phyloP scores from a whole-genome alignment of 2,329 filamentous ascomycete genomes.

The Endothia cerciana region DNA sequence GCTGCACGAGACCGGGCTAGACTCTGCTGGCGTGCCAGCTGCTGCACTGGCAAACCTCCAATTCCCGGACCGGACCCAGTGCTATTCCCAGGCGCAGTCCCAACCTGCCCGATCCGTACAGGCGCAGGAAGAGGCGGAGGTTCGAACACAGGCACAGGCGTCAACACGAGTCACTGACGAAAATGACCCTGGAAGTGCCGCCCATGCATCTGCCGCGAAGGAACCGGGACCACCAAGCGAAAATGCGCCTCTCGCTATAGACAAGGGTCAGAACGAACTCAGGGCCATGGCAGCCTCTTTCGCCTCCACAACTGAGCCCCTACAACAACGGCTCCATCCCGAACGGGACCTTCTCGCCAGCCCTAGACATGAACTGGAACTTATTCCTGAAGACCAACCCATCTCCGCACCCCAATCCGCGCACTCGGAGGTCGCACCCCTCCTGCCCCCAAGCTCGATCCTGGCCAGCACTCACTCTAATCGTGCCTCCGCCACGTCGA shows the following conservation, averaged over 20 bases:
- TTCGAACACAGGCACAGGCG: not conserved
- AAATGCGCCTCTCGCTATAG: constrained; percentile 2
- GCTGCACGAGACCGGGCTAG: constrained; percentile 8
- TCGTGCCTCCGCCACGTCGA: constrained; percentile 24
- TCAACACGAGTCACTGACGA: not conserved
- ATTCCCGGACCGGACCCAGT: constrained; percentile 2
- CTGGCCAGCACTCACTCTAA: constrained; percentile 15
- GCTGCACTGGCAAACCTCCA: not conserved
- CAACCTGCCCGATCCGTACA: constrained; percentile 12
- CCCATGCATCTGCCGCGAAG: not conserved
- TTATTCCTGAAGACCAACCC: constrained; percentile 28
- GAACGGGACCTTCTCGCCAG: constrained; percentile 20
- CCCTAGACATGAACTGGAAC: constrained; percentile 27
- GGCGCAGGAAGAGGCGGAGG: constrained; percentile 1
- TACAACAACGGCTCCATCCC: constrained; percentile 5
- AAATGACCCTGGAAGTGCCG: not conserved
- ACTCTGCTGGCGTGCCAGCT: not conserved
- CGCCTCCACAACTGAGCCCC: constrained; percentile 3
- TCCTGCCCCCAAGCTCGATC: constrained; percentile 3
- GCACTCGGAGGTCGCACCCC: constrained; percentile 17
- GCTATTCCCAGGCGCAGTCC: not conserved
- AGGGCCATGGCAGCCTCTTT: constrained; percentile 2
- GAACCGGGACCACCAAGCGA: constrained; percentile 8
- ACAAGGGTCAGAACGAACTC: constrained; percentile 12
- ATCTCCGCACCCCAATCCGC: constrained; percentile 17